Base-by-base conservation (phyloP, 2,329 filamentous ascomycete genomes). In the Penicillium brasilianum region DNA sequence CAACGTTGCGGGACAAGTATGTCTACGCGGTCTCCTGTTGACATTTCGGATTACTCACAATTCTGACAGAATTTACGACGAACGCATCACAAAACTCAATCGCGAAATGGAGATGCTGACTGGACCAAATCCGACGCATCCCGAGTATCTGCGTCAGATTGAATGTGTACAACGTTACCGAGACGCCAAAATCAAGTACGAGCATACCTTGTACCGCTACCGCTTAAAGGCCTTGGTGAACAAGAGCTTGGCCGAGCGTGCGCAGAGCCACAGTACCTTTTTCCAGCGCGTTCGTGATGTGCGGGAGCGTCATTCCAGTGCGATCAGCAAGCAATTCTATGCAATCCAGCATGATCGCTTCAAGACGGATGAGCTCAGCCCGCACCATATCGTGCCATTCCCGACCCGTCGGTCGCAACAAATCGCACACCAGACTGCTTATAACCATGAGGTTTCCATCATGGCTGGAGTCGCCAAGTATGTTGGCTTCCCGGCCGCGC, bases 401-500 rank as follows among this genome's bases (percentile, higher is more conserved):
- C 91, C 92, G 8, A 87, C 89, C 54, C 88, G 89, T 65, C 87
- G 88, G 63, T 85, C 88, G 30, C 89, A 93, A 70, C 91, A 94
- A 71, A 85, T 96, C 62, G 85, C 87, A 63, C 91, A 97, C 64
- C 93, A 96, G 69, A 86, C 93, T 53, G 90, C 93, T 50, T 98
- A 98, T 80, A 98, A 97, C 75, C 91, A 90, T 66, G 95, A 99
- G 75, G 93, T 99, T 4, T 96, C 93, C 0, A 87, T 97, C 30
- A 81, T 99, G 59, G 89, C 93, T 6, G 94, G 94, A 39, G 84
- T 98, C 55, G 93, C 94, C 37, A 98, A 97, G 78, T 93, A 97
- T 75, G 89, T 96, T 71, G 95, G 95, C 25, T 99, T 99, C 78
- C 95, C 95, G 37, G 93, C 94, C 34, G 95, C 93, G n/a, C 95